These are phyloP conservation scores for Macaranga tanarius DNA, from an alignment of 441 rosid genomes.

Conservation along the genomic window DNA sequence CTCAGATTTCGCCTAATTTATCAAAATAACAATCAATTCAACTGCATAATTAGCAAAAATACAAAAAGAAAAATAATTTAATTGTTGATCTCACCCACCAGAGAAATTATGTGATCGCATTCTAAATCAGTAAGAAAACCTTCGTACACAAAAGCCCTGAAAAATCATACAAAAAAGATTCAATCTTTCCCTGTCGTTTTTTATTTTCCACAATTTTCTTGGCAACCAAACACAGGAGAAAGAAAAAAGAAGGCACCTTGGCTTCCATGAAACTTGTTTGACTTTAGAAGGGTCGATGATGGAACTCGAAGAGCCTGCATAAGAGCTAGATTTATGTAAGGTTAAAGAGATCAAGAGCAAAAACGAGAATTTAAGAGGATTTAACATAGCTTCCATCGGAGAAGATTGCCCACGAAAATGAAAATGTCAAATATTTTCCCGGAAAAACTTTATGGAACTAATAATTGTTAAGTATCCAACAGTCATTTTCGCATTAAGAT, in stretches of 20 bases:
- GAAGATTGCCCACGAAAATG: slow-evolving; percentile 19
- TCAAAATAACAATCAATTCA: neutral
- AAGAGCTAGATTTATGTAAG: slow-evolving; percentile 31
- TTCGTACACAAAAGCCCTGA: slow-evolving; percentile 87
- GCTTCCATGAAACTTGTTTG: slow-evolving; percentile 86
- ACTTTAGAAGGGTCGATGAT: slow-evolving; percentile 80
- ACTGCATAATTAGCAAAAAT: neutral
- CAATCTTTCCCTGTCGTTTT: neutral
- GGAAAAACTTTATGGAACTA: neutral
- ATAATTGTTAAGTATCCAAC: neutral
- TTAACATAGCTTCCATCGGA: slow-evolving; percentile 25
- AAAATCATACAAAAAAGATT: neutral
- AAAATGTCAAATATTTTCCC: neutral
- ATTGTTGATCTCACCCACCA: slow-evolving; percentile 41
- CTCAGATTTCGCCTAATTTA: slow-evolving; percentile 75
- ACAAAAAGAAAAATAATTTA: neutral
- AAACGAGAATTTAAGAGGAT: slow-evolving; percentile 33
- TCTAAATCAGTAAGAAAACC: slow-evolving; percentile 89
- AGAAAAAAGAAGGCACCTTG: slow-evolving; percentile 52
- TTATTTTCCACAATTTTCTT: neutral
- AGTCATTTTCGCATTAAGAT: neutral
- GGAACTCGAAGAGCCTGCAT: slow-evolving; percentile 47
- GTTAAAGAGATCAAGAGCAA: slow-evolving; percentile 38
- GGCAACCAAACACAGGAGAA: neutral
- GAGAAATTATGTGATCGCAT: slow-evolving; percentile 88